Evolutionary conservation across 331 rosid genomes (phyloP).

Genomic region (Dryas integrifolia): DNA sequence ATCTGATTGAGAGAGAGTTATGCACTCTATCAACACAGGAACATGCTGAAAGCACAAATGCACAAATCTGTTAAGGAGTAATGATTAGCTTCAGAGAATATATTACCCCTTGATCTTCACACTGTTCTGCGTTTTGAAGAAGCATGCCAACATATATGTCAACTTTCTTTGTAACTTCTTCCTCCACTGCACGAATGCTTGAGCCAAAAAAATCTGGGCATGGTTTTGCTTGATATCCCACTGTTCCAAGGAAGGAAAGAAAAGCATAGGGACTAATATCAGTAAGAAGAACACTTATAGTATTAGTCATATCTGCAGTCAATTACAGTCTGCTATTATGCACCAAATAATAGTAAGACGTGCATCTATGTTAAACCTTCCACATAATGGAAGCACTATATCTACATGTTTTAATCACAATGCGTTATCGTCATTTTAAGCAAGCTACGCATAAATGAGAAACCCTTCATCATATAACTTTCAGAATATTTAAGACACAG

Average conservation of each 20-base stretch:
- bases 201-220: slow-evolving; percentile 58
- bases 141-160: slow-evolving; percentile 61
- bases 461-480: background rate
- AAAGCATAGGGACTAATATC: background rate
- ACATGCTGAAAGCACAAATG: background rate
- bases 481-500: background rate
- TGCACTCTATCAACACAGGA: background rate
- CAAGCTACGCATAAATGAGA: background rate
- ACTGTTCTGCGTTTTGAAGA: slow-evolving; percentile 42
- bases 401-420: background rate
- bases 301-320: too few relatives aligned
- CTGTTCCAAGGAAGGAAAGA: slow-evolving; percentile 38
- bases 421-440: background rate
- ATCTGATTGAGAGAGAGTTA: background rate
- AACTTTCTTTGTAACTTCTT: slow-evolving; percentile 68
- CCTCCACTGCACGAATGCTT: slow-evolving; percentile 60
- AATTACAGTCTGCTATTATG: background rate
- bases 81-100: background rate
- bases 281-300: background rate
- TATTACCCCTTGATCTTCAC: slow-evolving; percentile 56
- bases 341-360: background rate
- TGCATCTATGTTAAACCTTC: background rate
- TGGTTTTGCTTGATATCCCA: slow-evolving; percentile 70
- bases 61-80: background rate
- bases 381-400: background rate